Conservation (phyloP, 2,329 filamentous ascomycete species). For the Penicillium rolfsii region DNA sequence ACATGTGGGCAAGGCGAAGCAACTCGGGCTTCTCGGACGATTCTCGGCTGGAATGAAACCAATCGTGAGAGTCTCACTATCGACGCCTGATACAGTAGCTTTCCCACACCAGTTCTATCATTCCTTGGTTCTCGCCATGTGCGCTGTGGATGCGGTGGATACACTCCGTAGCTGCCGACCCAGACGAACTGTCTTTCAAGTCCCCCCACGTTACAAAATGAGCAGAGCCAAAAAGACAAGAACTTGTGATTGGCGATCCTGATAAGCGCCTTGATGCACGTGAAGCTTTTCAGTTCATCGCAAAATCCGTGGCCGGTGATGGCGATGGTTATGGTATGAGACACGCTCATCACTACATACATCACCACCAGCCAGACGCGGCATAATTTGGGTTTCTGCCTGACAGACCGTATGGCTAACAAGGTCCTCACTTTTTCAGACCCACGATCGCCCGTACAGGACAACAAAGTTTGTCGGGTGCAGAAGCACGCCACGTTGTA, state of each 20-base stretch:
- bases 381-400: not conserved
- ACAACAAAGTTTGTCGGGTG: slow-evolving; percentile 1
- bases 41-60: slow-evolving; percentile 16
- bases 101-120: not conserved
- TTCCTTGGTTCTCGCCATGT: slow-evolving; percentile 4
- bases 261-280: slow-evolving; percentile 26
- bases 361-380: not conserved
- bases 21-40: slow-evolving; percentile 5
- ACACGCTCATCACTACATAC: not conserved
- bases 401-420: not conserved
- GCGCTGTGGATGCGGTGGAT: slow-evolving; percentile 5
- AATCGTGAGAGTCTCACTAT: slow-evolving; percentile 7
- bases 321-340: not conserved
- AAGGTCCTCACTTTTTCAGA: not conserved
- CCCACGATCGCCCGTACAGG: not conserved
- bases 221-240: not conserved
- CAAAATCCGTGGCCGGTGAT: not conserved
- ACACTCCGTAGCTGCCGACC: not conserved
- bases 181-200: not conserved
- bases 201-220: not conserved
- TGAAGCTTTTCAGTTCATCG: slow-evolving; percentile 17
- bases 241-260: slow-evolving; percentile 19
- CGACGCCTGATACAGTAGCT: slow-evolving; percentile 2
- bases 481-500: slow-evolving; percentile 7
- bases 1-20: not conserved